phyloP scores from a whole-genome alignment of 176 grass and related monocot genomes.

The Raddia distichophylla region DNA sequence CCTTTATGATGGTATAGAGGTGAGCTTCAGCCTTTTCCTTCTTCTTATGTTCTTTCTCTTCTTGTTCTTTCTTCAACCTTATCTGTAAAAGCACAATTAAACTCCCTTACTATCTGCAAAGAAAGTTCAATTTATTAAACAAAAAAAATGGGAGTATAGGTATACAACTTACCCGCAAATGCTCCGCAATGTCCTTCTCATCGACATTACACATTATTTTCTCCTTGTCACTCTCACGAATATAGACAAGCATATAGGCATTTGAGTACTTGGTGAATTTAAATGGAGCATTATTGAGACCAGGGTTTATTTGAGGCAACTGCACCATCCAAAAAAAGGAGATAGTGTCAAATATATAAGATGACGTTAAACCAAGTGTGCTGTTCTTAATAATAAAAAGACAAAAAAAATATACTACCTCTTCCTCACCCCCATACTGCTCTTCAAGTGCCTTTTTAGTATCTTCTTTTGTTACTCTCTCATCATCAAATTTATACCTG shows the following conservation, averaged over 20 bases:
- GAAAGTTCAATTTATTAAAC: slow-evolving; percentile 15
- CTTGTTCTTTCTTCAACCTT: slow-evolving; percentile 99
- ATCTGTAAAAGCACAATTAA: slow-evolving; percentile 62
- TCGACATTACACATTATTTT: slow-evolving; percentile 97
- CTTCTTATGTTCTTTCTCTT: slow-evolving; percentile 98
- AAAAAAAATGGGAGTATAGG: slow-evolving; percentile 19
- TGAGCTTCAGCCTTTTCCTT: slow-evolving; percentile 98
- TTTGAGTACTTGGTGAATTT: slow-evolving; percentile 97
- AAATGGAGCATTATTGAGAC: slow-evolving; percentile 85
- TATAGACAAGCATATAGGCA: slow-evolving; percentile 98
- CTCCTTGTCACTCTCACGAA: slow-evolving; percentile 92
- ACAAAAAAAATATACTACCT: slow-evolving; percentile 49
- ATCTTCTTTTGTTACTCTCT: slow-evolving; percentile 98
- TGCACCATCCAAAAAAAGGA: slow-evolving; percentile 40
- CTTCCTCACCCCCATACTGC: slow-evolving; percentile 98
- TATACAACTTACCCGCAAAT: slow-evolving; percentile 69
- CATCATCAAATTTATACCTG: slow-evolving; percentile 99
- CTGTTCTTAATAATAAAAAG: background rate
- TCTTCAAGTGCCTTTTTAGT: slow-evolving; percentile 91
- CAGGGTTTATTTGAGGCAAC: slow-evolving; percentile 87
- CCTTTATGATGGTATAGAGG: slow-evolving; percentile 98
- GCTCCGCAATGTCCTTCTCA: slow-evolving; percentile 95
- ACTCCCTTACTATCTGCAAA: slow-evolving; percentile 28
- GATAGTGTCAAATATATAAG: slow-evolving; percentile 29
- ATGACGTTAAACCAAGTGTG: slow-evolving; percentile 31